Base-by-base conservation (phyloP, 2,329 filamentous ascomycete genomes). In the Fusarium hainanense region DNA sequence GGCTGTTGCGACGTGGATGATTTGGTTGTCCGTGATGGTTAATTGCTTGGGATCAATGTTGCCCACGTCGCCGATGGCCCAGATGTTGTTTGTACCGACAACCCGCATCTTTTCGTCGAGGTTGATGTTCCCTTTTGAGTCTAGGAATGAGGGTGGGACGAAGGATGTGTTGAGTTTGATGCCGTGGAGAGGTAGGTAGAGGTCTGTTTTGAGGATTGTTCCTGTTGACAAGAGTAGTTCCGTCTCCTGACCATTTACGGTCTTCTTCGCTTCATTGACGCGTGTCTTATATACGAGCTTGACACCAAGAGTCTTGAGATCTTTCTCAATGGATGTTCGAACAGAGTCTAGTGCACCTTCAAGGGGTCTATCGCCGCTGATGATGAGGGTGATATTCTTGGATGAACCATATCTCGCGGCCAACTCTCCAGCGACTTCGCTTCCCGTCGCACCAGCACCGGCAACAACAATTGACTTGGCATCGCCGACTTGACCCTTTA, bases 181-280 rank as follows among this genome's bases (percentile, higher is more conserved):
- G 40, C 85, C 85, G 58, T 80, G 79, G 0, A 84, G 79, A 1
- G 85, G 83, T 4, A 87, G 75, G 70, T 84, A 81, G 34, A 85
- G 70, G 20, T 81, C 80, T 42, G 78, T 71, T 4, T 68, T 74
- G 47, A 76, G 65, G 6, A 74, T 76, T n/a, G 63, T 71, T 27
- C 75, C 75, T 40, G 75, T 74, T 7, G 76, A 79, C 34, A 82
- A 66, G 10, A 69, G 71, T 23, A 83, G 62, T 4, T 63, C 62
- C 4, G 63, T 70, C 4, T 55, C 30, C 21, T 68, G 60, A 3
- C 44, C 48, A 6, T 59, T 46, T 3, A 51, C 23, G 4, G 56
- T 66, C 6, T 69, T 58, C 12, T 56, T 60, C 9, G 47, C 49
- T 18, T 65, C 68, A 1, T 66, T 66, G 9, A 84, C 80, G n/a